Percentiles rank a stretch among this genome's conserved stretches.
phyloP scores from a whole-genome alignment of 441 rosid genomes.

The Isatis lusitanica region DNA sequence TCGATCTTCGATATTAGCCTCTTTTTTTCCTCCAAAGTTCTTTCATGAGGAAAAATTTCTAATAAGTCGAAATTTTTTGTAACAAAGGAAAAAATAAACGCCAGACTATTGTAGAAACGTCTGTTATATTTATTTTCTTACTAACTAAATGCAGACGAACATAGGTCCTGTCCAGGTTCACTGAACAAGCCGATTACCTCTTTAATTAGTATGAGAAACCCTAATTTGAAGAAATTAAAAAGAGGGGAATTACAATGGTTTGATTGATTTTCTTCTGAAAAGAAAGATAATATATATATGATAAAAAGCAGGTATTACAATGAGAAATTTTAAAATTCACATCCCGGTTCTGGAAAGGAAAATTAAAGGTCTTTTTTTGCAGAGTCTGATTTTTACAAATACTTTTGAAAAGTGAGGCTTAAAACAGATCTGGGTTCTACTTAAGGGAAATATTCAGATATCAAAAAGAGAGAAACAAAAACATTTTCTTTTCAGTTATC shows the following conservation, averaged over 20 bases:
- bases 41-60: not conserved
- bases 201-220: slow-evolving; percentile 6
- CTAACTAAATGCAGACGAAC: not conserved
- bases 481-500: not conserved
- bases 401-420: not conserved
- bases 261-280: not conserved
- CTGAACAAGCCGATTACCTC: slow-evolving; percentile 14
- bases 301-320: not conserved
- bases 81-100: not conserved
- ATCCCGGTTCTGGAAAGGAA: not conserved
- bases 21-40: not conserved
- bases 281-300: not conserved
- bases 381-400: not conserved
- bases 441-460: not conserved
- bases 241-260: not conserved
- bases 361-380: not conserved
- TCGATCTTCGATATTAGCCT: not conserved
- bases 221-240: not conserved
- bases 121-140: not conserved
- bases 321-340: not conserved
- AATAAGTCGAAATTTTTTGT: not conserved
- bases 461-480: not conserved
- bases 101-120: not conserved
- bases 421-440: slow-evolving; percentile 1
- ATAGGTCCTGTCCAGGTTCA: slow-evolving; percentile 12